Evolutionary conservation across 225 moss, liverwort and hornwort genomes (phyloP), one percentile per base, ranked within the genome.

Genomic region (Physcomitrellopsis africana): DNA sequence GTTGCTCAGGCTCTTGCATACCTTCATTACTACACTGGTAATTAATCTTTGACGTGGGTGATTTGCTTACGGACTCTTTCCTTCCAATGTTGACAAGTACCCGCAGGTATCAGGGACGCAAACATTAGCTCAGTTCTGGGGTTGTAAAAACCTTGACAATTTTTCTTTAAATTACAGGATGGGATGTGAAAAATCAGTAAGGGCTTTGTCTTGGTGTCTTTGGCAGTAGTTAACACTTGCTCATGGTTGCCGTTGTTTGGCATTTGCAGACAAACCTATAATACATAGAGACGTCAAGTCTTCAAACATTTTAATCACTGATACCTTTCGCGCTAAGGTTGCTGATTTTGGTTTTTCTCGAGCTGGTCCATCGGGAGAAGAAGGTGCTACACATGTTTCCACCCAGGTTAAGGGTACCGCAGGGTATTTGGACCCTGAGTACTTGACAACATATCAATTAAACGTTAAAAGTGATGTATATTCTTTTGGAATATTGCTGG

Each of bases 271-370:
- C 63, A 45, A 18, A 29, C 53, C 70, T 23, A 77, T 77, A 11
- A 77, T 77, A 24, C 70, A 77, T 70, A n/a, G 63, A 70, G 69
- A 77, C 46, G 19, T 77, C 26, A 77, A 77, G 46, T 54, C 77
- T 11, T 63, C 70, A 10, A 70, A 77, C 45, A 63, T 77, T 17
- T 54, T 77, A 26, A 70, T 77, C 26, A 77, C 70, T 27, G 10
- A 70, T 14, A 64, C 63, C 17, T 77, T 70, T 29, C 55, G 70
- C 9, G 70, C 77, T 9, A 77, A 70, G 45, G 62, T 77, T 53
- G 55, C 18, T 56, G 70, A 63, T 46, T 77, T 77, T 77, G 77
- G 63, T n/a, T 63, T 77, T 45, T 70, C 69, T 14, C 54, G 62
- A 24, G 51, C 53, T 63, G 54, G 70, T 55, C 63, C 63, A 54